Base-by-base conservation (phyloP, 768 basidiomycete species). In the Myochromella boudieri region DNA sequence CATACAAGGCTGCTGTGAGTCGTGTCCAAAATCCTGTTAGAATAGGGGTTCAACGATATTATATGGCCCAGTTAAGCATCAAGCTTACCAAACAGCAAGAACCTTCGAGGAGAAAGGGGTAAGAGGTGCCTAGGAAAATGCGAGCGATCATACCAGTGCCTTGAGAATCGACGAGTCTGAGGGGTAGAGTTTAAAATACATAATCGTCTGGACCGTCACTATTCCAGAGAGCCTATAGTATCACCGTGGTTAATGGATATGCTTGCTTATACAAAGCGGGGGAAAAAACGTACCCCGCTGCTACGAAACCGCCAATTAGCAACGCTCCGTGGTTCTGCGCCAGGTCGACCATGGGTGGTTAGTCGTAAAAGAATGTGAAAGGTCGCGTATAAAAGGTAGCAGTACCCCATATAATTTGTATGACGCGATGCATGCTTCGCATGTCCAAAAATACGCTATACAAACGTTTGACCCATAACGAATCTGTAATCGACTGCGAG, bases 281-380 rank as follows among this genome's bases (percentile, higher is more conserved):
- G 5, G 11, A 29, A 8, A 12, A 17, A 8, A 34, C 68, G 14
- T 42, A 71, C 72, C 67, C 32, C 12, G 68, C 62, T 4, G 70
- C 67, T 29, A 66, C 57, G 8, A 72, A 56, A 1, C 66, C 70
- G 2, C 72, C 72, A 14, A 72, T 20, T 17, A 74, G 55, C 1
- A 74, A 55, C 3, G 72, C 67, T 21, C 72, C 72, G 44, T 64
- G 69, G 11, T 68, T 68, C 37, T 46, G 59, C 18, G 66, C 50
- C 25, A 74, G 57, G 41, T 66, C 63, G 34, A 56, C 47, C 60
- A 63, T 62, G 15, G 43, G 10, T 46, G 22, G n/a, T n/a, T n/a
- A n/a, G n/a, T n/a, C n/a, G n/a, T n/a, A n/a, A n/a, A n/a, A n/a
- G n/a, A n/a, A n/a, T n/a, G n/a, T n/a, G n/a, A n/a, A n/a, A n/a